Evolutionary conservation across 768 basidiomycete species (phyloP), one percentile per base, ranked within the genome.

Genomic region (Kwoniella sp.): DNA sequence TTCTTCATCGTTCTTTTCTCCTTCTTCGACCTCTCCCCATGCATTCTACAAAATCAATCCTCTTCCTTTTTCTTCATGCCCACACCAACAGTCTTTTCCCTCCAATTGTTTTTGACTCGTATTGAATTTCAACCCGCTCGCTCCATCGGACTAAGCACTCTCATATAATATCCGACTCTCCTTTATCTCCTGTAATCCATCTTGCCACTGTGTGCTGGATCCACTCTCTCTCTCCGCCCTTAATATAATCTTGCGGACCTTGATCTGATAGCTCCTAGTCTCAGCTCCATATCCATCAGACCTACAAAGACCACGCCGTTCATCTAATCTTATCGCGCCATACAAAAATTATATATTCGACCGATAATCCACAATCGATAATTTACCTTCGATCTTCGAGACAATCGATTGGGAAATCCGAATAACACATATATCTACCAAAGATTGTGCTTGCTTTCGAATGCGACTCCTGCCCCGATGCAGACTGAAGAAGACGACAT

Each of bases 401-500:
- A n/a, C n/a, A n/a, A n/a, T n/a, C n/a, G n/a, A n/a, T n/a, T n/a
- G n/a, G n/a, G n/a, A n/a, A n/a, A n/a, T n/a, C n/a, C n/a, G n/a
- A n/a, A n/a, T n/a, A n/a, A n/a, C n/a, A n/a, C n/a, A n/a, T n/a
- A n/a, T n/a, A n/a, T n/a, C n/a, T n/a, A n/a, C n/a, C n/a, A n/a
- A n/a, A n/a, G n/a, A n/a, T n/a, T n/a, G n/a, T n/a, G n/a, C n/a
- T n/a, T 44, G 40, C 40, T 19, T 44, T 25, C 48, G 48, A 17
- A 49, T 49, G 48, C 48, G 22, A 49, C 17, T 24, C 9, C 25
- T 26, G 48, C 48, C 22, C 25, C 25, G 29, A 60, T 60, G 57
- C 57, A 51, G 44, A 49, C 22, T 24, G 60, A 55, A 58, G 60
- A 52, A 27, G 61, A 58, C 22, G 56, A 48, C 21, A 75, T 75